Base-by-base conservation (phyloP, 257 asterid genomes). In the Capsicum baccatum region DNA sequence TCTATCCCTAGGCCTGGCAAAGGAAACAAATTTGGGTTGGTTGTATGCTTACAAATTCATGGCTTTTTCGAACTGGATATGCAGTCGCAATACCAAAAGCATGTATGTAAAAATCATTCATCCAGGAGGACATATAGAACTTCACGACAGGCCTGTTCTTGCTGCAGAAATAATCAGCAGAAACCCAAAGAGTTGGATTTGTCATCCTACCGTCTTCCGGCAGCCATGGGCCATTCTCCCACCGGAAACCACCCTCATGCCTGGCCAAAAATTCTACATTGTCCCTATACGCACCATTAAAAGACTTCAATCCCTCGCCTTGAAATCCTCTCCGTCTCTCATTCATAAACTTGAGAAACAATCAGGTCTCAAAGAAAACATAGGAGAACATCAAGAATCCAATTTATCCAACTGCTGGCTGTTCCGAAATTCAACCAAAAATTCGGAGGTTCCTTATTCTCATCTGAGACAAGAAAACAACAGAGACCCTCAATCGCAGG, bases 111-210 rank as follows among this genome's bases (percentile, higher is more conserved):
- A 88, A 87, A 91, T 92, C 83, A 92, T 92, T 50, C 96, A 92
- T 85, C 94, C 96, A 42, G 94, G 97, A 3, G 97, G 97, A 9
- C 97, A 89, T 52, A 92, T 92, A 1, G 97, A 94, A 88, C 91
- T 94, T 33, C 97, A 92, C 59, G 97, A 92, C 87, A 74, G 92
- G 70, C 92, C 94, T 1, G 54, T 94, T 50, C 79, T 87, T 59
- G 97, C 94, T 4, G 81, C 89, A 4, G 96, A 92, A 58, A 83
- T 92, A 42, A 89, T 94, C 80, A 64, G 39, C 85, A 87, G 92
- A 47, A 94, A 92, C 83, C 96, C 93, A 0, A 90, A 88, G 79
- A 92, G 88, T 84, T 91, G 93, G 54, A 88, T 94, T 7, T 92
- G 95, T 3, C 87, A 85, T 48, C 95, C 97, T 9, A 89, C 87